phyloP scores from a whole-genome alignment of 805 yeast genomes.

The Saccharomyces eubayanus region DNA sequence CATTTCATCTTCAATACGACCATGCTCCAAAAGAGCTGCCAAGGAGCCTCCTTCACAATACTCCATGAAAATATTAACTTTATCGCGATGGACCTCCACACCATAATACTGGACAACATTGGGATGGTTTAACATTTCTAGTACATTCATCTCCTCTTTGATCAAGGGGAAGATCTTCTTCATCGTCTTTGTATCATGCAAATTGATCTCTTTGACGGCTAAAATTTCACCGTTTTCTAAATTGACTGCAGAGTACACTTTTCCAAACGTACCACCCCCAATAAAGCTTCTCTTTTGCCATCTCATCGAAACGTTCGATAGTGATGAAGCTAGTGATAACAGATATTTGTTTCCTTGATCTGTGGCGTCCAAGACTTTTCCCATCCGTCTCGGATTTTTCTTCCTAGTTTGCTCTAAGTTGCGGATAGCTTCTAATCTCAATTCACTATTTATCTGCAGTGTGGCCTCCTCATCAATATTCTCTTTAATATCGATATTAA shows the following conservation, averaged over 20 bases:
- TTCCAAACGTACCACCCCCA: conserved; percentile 95
- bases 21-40: conserved; percentile 77
- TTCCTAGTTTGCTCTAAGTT: conserved; percentile 49
- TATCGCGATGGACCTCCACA: conserved; percentile 93
- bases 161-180: conserved; percentile 79
- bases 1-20: conserved; percentile 90
- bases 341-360: conserved; percentile 83
- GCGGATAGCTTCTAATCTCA: conserved; percentile 56
- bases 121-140: conserved; percentile 92
- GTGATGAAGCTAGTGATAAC: conserved; percentile 77
- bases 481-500: conserved; percentile 30
- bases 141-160: conserved; percentile 92
- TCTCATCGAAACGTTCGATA: conserved; percentile 82
- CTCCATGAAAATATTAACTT: conserved; percentile 94
- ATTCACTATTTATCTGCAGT: conserved; percentile 52
- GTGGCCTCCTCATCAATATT: conserved; percentile 49
- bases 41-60: conserved; percentile 94
- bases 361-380: conserved; percentile 81
- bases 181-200: conserved; percentile 81
- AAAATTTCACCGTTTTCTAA: conserved; percentile 90
- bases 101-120: conserved; percentile 95
- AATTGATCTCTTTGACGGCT: conserved; percentile 93
- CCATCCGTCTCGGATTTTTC: conserved; percentile 47
- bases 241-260: conserved; percentile 85
- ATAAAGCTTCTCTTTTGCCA: conserved; percentile 95